Conservation (phyloP, 352 stramenopile species). For the Phytophthora podocarpi region DNA sequence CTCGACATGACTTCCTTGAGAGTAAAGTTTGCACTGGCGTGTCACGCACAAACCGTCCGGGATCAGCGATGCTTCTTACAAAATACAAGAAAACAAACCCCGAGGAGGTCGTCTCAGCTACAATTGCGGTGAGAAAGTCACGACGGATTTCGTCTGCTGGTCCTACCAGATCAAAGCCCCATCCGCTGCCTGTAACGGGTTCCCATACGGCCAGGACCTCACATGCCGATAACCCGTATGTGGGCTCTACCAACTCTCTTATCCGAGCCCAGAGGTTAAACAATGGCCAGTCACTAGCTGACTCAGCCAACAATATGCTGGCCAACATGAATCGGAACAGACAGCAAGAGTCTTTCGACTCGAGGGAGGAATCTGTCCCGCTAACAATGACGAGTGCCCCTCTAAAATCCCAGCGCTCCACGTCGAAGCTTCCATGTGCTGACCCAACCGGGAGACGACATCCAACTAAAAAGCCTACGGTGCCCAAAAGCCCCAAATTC, state of each 20-base stretch:
- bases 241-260: conserved; percentile 69
- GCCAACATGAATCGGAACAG: conserved; percentile 34
- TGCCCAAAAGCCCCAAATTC: conserved; percentile 83
- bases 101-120: background rate
- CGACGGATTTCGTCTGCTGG: conserved; percentile 29
- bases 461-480: conserved; percentile 61
- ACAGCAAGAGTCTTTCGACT: conserved; percentile 4
- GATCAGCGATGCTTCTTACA: conserved; percentile 27
- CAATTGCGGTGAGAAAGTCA: conserved; percentile 1
- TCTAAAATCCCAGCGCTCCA: conserved; percentile 50
- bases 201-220: conserved; percentile 21
- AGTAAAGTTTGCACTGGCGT: conserved; percentile 6
- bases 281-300: conserved; percentile 53
- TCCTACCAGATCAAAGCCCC: conserved; percentile 16
- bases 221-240: conserved; percentile 37
- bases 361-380: conserved; percentile 16
- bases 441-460: conserved; percentile 24
- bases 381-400: background rate
- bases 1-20: background rate
- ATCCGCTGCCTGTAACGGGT: background rate
- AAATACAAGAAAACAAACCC: conserved; percentile 11
- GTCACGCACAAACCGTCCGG: conserved; percentile 20
- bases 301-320: conserved; percentile 53
- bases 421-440: conserved; percentile 28
- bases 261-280: conserved; percentile 62